phyloP scores from a whole-genome alignment of 2,329 filamentous ascomycete genomes.

The Diaporthe sp. region DNA sequence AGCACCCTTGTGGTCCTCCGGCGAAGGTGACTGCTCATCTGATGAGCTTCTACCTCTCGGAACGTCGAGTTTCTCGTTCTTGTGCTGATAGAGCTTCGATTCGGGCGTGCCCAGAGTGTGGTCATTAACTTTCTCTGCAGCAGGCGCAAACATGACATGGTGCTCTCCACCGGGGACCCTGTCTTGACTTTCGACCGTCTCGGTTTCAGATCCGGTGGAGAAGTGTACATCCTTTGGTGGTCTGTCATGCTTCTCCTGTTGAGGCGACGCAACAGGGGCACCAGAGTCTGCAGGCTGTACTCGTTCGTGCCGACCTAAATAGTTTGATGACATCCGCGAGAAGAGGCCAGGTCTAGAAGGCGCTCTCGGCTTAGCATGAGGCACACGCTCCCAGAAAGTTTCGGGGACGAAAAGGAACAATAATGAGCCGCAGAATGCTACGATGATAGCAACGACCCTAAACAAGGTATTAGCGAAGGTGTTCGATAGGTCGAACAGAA shows the following conservation, averaged over 20 bases:
- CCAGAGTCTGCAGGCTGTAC: neutral
- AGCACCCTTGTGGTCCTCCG: neutral
- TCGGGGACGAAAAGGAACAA: conserved; percentile 94
- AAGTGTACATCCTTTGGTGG: conserved; percentile 43
- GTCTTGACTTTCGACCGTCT: conserved; percentile 2
- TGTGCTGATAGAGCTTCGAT: neutral
- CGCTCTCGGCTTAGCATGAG: conserved; percentile 57
- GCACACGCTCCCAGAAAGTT: conserved; percentile 93
- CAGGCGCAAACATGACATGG: conserved; percentile 70
- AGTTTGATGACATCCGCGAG: conserved; percentile 60
- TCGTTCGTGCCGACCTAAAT: conserved; percentile 34
- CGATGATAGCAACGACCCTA: conserved; percentile 86
- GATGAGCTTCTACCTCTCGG: conserved; percentile 17
- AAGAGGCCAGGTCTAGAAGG: conserved; percentile 55
- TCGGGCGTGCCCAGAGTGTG: neutral
- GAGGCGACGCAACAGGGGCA: conserved; percentile 20
- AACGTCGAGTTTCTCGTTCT: conserved; percentile 13
- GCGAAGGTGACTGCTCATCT: neutral
- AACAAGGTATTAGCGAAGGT: conserved; percentile 37
- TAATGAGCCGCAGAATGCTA: conserved; percentile 76
- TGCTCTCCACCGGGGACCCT: conserved; percentile 44
- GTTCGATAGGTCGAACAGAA: too few relatives aligned
- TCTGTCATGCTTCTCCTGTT: conserved; percentile 11
- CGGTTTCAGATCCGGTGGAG: conserved; percentile 12
- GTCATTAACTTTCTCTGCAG: conserved; percentile 38